Base-by-base conservation (phyloP, 1,139 yeast species). In the Candida tropicalis region DNA sequence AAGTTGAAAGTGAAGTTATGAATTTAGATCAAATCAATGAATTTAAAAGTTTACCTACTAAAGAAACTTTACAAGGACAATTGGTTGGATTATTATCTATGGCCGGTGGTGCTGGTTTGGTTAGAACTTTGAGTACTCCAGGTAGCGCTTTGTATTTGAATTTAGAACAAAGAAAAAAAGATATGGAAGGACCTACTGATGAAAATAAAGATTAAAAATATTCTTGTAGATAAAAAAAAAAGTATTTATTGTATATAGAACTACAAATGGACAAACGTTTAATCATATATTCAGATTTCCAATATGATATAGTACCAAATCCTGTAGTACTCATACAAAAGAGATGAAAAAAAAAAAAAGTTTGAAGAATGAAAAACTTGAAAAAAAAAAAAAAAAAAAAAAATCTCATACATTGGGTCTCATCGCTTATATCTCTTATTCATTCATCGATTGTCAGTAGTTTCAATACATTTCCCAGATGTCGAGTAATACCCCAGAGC, bases 21-120 rank as follows among this genome's bases (percentile, higher is more conserved):
- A 79, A 82, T 53, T 56, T 80, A 31, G 68, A 67, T 1, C 75
- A 82, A 42, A 68, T 93, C 42, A 70, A 79, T 44, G 56, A 69
- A 47, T 87, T 88, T 70, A 87, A 88, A 68, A 79, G 77, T 28
- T 75, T 91, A 58, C 95, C 96, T 34, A 67, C 82, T 4, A 73
- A 84, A 60, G 81, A 79, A 38, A 82, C 83, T 54, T 71, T 91
- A 54, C 93, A 88, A 50, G 81, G 87, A 15, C 89, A 90, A 71
- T 77, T 93, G 55, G 84, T 87, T 18, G 96, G 96, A n/a, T 74
- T 89, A 47, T 79, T 91, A 61, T 84, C 91, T 12, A 69, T 86
- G 45, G 75, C 87, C 50, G 88, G 96, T 48, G 98, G 97, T 58
- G 95, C 90, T 35, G 95, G 96, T 3, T 75, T 91, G 61, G 95